Evolutionary conservation across 805 yeast genomes (phyloP).

Genomic region (Ogataea henricii): DNA sequence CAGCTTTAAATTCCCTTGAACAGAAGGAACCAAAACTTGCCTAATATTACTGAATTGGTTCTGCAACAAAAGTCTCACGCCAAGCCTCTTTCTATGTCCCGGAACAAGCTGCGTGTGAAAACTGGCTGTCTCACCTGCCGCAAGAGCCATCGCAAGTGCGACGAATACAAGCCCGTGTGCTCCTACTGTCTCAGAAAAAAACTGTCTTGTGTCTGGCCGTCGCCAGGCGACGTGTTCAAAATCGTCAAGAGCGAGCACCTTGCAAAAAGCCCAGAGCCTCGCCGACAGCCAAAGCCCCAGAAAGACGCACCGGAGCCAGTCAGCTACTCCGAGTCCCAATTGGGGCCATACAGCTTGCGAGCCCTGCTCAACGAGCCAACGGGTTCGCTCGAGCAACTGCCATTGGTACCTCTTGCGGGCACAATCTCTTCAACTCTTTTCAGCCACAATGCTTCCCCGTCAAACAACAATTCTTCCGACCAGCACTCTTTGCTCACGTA

Average conservation of each 20-base stretch:
- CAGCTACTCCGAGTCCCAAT: background rate
- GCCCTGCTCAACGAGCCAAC: background rate
- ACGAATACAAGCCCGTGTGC: slow-evolving; percentile 51
- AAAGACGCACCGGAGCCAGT: background rate
- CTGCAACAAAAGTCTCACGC: no score
- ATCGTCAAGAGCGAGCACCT: background rate
- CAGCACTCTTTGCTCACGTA: background rate
- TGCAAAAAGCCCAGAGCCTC: background rate
- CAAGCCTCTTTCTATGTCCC: no score
- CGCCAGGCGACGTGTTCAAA: slow-evolving; percentile 16
- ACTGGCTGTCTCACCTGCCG: slow-evolving; percentile 53
- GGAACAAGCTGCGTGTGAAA: slow-evolving; percentile 19
- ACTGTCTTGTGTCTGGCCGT: slow-evolving; percentile 35
- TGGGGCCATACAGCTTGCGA: background rate
- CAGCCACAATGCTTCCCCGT: background rate
- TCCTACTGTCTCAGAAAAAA: slow-evolving; percentile 37
- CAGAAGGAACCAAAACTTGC: background rate
- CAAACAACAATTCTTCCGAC: background rate
- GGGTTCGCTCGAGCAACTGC: background rate
- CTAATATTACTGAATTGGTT: background rate
- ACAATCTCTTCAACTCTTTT: background rate
- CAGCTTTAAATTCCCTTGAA: background rate
- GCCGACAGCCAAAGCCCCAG: background rate
- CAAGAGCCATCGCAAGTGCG: slow-evolving; percentile 54
- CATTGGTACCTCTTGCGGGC: background rate